Percentiles rank a stretch among this genome's conserved stretches.
Conservation (phyloP, 805 yeast species). For the Ogataea methylovora region DNA sequence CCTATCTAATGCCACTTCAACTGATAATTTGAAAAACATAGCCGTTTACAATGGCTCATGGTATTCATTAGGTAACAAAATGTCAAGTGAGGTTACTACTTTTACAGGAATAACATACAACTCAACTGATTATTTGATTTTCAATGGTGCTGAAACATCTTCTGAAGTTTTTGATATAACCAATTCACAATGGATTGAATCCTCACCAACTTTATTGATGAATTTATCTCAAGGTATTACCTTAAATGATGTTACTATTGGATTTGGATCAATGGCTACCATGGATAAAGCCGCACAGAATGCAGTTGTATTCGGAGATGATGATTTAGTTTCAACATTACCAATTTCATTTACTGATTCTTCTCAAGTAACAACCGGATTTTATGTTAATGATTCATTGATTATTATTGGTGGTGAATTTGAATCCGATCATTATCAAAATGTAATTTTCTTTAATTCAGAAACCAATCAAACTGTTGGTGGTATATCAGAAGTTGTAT, state of each 20-base stretch:
- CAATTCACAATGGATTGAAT: conserved; percentile 26
- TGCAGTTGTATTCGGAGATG: conserved; percentile 7
- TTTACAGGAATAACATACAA: conserved; percentile 30
- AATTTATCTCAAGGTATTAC: conserved; percentile 21
- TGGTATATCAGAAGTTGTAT: conserved; percentile 10
- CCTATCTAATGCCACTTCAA: conserved; percentile 11
- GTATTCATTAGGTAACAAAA: conserved; percentile 27
- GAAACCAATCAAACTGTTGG: background rate
- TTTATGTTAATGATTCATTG: conserved; percentile 39
- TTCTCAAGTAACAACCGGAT: conserved; percentile 24
- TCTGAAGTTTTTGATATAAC: conserved; percentile 34
- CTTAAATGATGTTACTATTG: conserved; percentile 5
- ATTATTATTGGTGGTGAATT: conserved; percentile 59
- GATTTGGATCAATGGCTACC: background rate
- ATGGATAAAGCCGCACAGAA: conserved; percentile 12
- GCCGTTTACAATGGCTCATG: conserved; percentile 34
- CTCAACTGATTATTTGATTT: conserved; percentile 32
- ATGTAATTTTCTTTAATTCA: conserved; percentile 15
- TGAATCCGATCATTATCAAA: conserved; percentile 17
- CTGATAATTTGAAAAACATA: conserved; percentile 26
- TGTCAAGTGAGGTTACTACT: conserved; percentile 12
- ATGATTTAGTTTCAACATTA: conserved; percentile 1
- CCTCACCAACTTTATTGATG: conserved; percentile 19
- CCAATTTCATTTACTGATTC: too few species aligned
- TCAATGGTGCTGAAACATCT: conserved; percentile 20